Evolutionary conservation across 2,329 filamentous ascomycete genomes (phyloP).

Genomic region (Chaetomiaceae sp.): DNA sequence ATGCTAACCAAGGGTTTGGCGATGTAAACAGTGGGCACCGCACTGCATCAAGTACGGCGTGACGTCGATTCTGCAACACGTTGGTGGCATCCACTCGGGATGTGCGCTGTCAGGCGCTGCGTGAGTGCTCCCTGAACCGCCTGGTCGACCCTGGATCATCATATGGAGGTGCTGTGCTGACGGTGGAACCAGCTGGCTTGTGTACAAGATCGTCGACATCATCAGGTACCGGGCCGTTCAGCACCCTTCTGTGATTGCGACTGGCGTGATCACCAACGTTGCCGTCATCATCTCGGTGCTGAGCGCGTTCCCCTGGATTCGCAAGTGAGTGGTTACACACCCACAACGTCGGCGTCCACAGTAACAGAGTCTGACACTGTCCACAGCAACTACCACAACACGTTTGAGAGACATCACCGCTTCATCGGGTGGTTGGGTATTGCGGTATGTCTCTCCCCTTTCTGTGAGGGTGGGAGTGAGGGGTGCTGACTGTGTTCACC

Average conservation of each 20-base stretch:
- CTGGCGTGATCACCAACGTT: constrained; percentile 36
- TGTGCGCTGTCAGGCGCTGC: constrained; percentile 36
- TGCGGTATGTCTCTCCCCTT: constrained; percentile 18
- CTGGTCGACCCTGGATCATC: no score
- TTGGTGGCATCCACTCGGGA: constrained; percentile 39
- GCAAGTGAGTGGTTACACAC: constrained; percentile 32
- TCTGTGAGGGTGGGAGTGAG: not conserved
- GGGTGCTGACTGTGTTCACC: not conserved
- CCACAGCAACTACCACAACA: constrained; percentile 36
- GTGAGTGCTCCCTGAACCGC: not conserved
- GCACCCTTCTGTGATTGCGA: constrained; percentile 33
- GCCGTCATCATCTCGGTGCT: constrained; percentile 36
- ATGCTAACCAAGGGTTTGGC: not conserved
- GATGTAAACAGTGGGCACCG: constrained; percentile 36
- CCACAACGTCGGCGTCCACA: no score
- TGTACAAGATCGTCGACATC: constrained; percentile 37
- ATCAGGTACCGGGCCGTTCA: constrained; percentile 31
- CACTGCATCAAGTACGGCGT: constrained; percentile 33
- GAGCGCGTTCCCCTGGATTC: constrained; percentile 38
- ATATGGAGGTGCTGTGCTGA: no score
- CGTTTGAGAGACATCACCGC: constrained; percentile 39
- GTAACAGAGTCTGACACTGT: not conserved
- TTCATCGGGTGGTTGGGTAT: constrained; percentile 40
- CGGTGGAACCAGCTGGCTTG: constrained; percentile 35
- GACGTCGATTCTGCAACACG: constrained; percentile 37